Evolutionary conservation across 441 rosid species (phyloP), one percentile per base, ranked within the genome.

Genomic region (Populus hybrid): DNA sequence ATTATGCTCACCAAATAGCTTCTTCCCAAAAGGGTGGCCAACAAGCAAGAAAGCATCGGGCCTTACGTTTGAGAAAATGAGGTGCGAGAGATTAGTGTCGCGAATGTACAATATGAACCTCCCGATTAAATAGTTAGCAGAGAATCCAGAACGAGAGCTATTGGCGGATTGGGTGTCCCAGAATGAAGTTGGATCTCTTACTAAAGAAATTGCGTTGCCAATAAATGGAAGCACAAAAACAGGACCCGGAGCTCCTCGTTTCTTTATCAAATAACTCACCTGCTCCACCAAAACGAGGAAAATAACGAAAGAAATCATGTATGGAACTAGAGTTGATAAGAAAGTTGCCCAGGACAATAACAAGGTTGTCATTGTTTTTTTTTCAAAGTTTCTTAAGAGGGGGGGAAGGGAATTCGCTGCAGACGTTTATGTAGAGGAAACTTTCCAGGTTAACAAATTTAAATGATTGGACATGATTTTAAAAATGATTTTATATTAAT

Each of bases 1-100:
- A 77, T 91, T 94, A 72, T 93, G 97, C 5, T 94, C 92, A 5
- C 98, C 97, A 71, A 94, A 94, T 2, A 94, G 86, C 65, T 90
- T 90, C 75, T 91, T 94, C 0, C 97, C 98, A 71, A 94, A 94
- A 0, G 98, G 98, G 79, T 93, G 97, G 10, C 97, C 98, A 1
- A 89, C 82, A 6, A 90, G 89, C 76, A 73, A 75, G 84, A 94
- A 94, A 0, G 90, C 97, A 73, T 93, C 97, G 3, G 92, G 90
- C 4, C 94, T 87, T 3, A 94, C 95, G 70, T 93, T 94, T 75
- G 93, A 46, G 82, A 94, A 94, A 28, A 93, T 77, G 23, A 80
- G 85, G 71, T 91, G 95, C 46, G 91, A 89, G 28, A 94, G 95
- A 46, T 94, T 90, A 0, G 92, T 74, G 81, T 85, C 85, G 36